These are phyloP conservation scores for Chalciporus chontae DNA, from an alignment of 768 basidiomycete species.

Conservation along the genomic window DNA sequence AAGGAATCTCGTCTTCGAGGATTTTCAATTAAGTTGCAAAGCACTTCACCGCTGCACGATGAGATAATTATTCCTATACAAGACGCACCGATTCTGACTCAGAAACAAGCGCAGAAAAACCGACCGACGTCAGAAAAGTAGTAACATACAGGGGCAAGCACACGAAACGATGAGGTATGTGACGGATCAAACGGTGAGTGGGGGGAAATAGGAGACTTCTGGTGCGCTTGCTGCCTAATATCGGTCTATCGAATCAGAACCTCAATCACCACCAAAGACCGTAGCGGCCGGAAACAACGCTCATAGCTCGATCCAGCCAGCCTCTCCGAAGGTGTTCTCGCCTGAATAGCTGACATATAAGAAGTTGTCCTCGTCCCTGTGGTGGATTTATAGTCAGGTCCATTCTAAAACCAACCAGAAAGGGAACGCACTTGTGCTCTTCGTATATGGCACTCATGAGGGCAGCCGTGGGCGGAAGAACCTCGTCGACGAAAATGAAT, in stretches of 20 bases:
- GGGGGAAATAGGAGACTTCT: constrained; percentile 7
- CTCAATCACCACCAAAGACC: constrained; percentile 22
- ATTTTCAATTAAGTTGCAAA: too few relatives aligned
- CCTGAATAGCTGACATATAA: constrained; percentile 98
- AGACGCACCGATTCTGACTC: constrained; percentile 17
- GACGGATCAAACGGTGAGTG: constrained; percentile 15
- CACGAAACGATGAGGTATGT: constrained; percentile 25
- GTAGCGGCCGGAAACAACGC: constrained; percentile 10
- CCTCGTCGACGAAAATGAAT: constrained; percentile 99
- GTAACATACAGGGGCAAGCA: constrained; percentile 30
- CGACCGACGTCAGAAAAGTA: constrained; percentile 11
- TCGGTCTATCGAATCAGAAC: constrained; percentile 24
- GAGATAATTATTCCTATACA: constrained; percentile 18
- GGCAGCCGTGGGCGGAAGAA: constrained; percentile 95
- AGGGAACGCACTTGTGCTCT: constrained; percentile 87
- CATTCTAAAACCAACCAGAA: constrained; percentile 1
- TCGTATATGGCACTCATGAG: constrained; percentile 99
- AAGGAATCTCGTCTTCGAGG: not conserved
- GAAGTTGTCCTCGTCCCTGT: constrained; percentile 98
- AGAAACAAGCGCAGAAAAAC: constrained; percentile 7
- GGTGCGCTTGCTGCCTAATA: constrained; percentile 26
- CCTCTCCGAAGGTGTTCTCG: constrained; percentile 88
- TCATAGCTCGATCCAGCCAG: constrained; percentile 34
- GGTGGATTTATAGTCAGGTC: constrained; percentile 24
- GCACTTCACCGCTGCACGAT: not conserved